Evolutionary conservation across 169 alveolate species (phyloP).

Genomic region (Plasmodium inui): DNA sequence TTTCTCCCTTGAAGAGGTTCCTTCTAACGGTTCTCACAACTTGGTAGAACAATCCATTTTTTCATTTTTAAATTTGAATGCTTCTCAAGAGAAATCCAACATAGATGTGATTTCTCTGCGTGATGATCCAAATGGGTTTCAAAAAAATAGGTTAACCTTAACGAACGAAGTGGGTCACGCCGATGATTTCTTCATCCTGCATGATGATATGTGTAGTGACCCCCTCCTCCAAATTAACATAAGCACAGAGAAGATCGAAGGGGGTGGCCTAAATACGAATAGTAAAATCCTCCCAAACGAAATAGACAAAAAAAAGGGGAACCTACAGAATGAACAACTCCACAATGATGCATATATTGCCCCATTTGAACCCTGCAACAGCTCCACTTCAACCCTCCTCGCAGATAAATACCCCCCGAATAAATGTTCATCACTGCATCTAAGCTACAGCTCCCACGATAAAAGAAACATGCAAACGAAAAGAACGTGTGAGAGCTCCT

Average conservation of each 20-base stretch:
- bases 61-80: conserved; percentile 9
- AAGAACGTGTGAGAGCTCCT: not conserved
- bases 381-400: not conserved
- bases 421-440: not conserved
- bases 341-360: not conserved
- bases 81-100: not conserved
- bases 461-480: not conserved
- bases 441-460: not conserved
- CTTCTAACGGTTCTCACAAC: not conserved
- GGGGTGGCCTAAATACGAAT: not conserved
- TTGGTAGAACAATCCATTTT: not conserved
- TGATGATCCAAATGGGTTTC: not conserved
- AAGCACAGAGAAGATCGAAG: not conserved
- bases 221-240: not conserved
- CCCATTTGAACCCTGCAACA: not conserved
- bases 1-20: not conserved
- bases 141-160: not conserved
- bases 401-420: conserved; percentile 1
- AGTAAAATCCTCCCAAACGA: not conserved
- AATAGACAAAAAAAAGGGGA: not conserved
- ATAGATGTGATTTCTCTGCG: not conserved
- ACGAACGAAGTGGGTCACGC: not conserved
- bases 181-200: not conserved
- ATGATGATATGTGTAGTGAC: not conserved
- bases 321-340: not conserved